phyloP scores from a whole-genome alignment of 2,329 filamentous ascomycete species.

The Pseudogymnoascus sp. region DNA sequence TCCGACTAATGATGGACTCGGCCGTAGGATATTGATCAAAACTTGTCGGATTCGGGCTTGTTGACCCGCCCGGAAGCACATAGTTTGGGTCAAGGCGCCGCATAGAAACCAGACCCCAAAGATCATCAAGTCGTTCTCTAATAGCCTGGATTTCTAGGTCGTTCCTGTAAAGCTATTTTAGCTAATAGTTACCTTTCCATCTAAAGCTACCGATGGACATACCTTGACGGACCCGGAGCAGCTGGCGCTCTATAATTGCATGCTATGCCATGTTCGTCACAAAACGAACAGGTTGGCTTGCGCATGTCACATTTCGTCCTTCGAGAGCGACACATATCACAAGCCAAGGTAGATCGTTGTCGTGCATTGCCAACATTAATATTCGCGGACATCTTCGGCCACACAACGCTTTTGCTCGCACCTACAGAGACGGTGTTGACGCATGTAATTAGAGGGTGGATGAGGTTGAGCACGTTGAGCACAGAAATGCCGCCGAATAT shows the following conservation, averaged over 20 bases:
- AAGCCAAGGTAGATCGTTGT: conserved; percentile 18
- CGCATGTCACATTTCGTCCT: conserved; percentile 24
- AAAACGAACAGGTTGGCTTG: conserved; percentile 20
- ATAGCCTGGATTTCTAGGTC: conserved; percentile 13
- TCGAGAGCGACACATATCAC: conserved; percentile 21
- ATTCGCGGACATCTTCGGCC: neutral
- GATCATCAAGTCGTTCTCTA: conserved; percentile 11
- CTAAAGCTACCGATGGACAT: neutral
- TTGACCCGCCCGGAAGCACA: neutral
- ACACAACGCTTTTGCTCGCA: neutral
- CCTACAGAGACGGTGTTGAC: neutral
- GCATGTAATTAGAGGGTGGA: neutral
- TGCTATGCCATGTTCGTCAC: conserved; percentile 17
- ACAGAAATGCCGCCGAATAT: neutral
- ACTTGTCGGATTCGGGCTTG: neutral
- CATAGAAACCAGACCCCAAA: conserved; percentile 11
- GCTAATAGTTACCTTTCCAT: conserved; percentile 10
- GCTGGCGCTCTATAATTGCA: conserved; percentile 13
- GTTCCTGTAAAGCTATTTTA: neutral
- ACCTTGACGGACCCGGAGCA: neutral
- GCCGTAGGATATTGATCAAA: conserved; percentile 14
- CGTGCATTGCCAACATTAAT: neutral
- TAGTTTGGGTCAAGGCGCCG: neutral
- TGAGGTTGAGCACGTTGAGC: neutral
- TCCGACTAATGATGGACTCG: conserved; percentile 17